Evolutionary conservation across 805 yeast genomes (phyloP).

Genomic region (Ogataea methylovora): DNA sequence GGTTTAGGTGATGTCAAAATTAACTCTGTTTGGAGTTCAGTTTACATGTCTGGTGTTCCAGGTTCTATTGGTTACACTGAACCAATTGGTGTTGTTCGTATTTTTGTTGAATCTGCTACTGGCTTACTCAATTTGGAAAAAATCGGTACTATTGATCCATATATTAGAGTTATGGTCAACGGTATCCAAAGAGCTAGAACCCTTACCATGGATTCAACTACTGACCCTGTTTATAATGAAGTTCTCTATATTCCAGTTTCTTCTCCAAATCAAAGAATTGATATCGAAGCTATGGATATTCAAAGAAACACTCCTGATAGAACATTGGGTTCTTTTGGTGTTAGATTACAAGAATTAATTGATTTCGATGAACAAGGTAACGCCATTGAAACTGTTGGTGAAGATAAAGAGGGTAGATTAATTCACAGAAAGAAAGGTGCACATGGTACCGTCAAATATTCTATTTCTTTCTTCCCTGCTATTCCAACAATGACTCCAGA

Average conservation of each 20-base stretch:
- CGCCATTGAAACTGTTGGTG: constrained; percentile 51
- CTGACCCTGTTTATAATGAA: constrained; percentile 83
- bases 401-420: constrained; percentile 52
- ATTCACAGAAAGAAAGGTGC: constrained; percentile 68
- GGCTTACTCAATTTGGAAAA: constrained; percentile 79
- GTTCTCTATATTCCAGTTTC: constrained; percentile 75
- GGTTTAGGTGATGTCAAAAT: constrained; percentile 70
- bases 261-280: constrained; percentile 72
- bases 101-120: constrained; percentile 61
- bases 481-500: constrained; percentile 72
- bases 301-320: constrained; percentile 76
- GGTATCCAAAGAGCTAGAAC: constrained; percentile 77
- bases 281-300: constrained; percentile 89
- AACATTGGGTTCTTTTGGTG: constrained; percentile 74
- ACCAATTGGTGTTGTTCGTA: constrained; percentile 87
- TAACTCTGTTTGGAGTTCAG: constrained; percentile 80
- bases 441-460: constrained; percentile 71
- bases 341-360: constrained; percentile 61
- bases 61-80: constrained; percentile 82
- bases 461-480: constrained; percentile 77
- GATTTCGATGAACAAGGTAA: constrained; percentile 58
- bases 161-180: constrained; percentile 70
- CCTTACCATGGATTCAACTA: constrained; percentile 51
- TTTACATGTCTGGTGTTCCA: constrained; percentile 55
- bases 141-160: constrained; percentile 90